A percentile compares a stretch with the other conserved stretches of the same genome.
These are phyloP conservation scores for Starmerella floris DNA, from an alignment of 805 yeast species.

Conservation along the genomic window DNA sequence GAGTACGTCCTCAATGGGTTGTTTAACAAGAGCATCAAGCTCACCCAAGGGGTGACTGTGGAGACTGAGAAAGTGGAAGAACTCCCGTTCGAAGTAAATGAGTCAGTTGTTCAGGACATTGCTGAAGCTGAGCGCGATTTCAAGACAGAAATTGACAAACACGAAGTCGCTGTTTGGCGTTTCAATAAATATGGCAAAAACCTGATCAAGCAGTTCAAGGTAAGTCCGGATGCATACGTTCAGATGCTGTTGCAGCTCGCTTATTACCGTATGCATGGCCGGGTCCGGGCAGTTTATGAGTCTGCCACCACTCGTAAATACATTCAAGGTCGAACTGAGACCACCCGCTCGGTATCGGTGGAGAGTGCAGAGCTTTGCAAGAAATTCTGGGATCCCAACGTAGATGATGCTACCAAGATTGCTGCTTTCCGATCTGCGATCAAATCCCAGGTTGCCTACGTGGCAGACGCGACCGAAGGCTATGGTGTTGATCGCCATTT, in stretches of 20 bases:
- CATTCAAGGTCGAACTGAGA: constrained; percentile 86
- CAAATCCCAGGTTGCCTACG: constrained; percentile 58
- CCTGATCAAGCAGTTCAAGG: constrained; percentile 67
- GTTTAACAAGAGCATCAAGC: constrained; percentile 34
- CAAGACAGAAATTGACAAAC: constrained; percentile 42
- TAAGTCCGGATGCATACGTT: constrained; percentile 84
- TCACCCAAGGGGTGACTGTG: constrained; percentile 20
- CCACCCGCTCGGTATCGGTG: constrained; percentile 69
- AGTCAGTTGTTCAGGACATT: constrained; percentile 40
- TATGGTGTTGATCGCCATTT: constrained; percentile 88
- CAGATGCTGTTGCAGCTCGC: constrained; percentile 89
- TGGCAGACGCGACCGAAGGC: constrained; percentile 69
- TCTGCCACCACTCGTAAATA: constrained; percentile 87
- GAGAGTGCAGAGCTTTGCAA: constrained; percentile 60
- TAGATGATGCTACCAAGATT: constrained; percentile 44
- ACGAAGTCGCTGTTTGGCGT: constrained; percentile 67
- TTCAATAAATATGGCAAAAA: constrained; percentile 77
- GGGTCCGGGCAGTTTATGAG: constrained; percentile 81
- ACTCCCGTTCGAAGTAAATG: constrained; percentile 42
- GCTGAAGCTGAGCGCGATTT: constrained; percentile 45
- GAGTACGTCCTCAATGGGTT: constrained; percentile 55
- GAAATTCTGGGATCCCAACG: constrained; percentile 50
- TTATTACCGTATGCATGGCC: constrained; percentile 69
- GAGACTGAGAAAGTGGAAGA: constrained; percentile 27
- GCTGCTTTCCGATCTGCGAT: constrained; percentile 59